Conservation (phyloP, 1,284 basidiomycete genomes). For the Microbotryomycetes sp. region DNA sequence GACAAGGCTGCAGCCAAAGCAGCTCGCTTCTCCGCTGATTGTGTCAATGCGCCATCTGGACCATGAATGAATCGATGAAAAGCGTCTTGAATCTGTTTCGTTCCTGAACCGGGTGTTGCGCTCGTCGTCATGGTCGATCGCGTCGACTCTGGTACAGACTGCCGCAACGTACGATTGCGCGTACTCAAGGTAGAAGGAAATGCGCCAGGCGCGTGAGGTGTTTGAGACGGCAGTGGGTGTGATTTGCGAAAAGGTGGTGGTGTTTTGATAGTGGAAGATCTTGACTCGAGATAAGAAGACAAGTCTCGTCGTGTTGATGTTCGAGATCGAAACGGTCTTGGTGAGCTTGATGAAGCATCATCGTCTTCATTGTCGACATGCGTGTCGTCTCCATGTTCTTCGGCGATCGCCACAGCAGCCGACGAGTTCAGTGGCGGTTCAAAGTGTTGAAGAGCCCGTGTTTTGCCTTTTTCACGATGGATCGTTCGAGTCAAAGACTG, state of each 20-base stretch:
- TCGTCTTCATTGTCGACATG: not conserved
- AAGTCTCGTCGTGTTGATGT: not conserved
- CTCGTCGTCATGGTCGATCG: not conserved
- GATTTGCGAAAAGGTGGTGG: not conserved
- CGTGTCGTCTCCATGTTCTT: not conserved
- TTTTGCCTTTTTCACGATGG: too few relatives aligned
- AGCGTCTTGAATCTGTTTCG: constrained; percentile 22
- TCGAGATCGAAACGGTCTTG: not conserved
- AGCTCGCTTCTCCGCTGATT: constrained; percentile 17
- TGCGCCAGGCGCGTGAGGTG: not conserved
- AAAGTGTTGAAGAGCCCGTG: too few relatives aligned
- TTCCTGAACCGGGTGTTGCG: not conserved
- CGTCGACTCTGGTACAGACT: not conserved
- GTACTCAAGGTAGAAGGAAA: not conserved
- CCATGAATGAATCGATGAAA: constrained; percentile 28
- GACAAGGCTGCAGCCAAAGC: not conserved
- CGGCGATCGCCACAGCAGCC: too few relatives aligned
- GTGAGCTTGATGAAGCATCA: not conserved
- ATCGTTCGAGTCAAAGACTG: too few relatives aligned
- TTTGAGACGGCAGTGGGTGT: not conserved
- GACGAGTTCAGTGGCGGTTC: too few relatives aligned
- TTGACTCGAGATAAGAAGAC: not conserved
- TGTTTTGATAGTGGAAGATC: not conserved
- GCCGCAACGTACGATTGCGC: not conserved
- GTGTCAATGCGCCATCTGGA: constrained; percentile 21